These are phyloP conservation scores for Penicillium robsamsonii DNA, from an alignment of 495 filamentous ascomycete species.

Conservation along the genomic window DNA sequence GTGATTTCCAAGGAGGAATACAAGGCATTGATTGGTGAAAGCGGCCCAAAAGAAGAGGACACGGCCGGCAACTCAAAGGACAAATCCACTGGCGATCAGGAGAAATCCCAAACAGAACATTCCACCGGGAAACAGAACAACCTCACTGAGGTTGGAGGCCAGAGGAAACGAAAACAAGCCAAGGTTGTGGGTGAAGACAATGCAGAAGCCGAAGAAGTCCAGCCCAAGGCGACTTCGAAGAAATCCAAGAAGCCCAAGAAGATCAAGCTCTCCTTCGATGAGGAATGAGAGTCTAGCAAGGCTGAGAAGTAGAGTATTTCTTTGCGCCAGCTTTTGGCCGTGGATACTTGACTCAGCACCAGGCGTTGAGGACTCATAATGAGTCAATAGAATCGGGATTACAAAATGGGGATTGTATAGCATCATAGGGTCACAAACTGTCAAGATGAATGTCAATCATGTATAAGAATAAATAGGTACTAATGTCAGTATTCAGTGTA, in stretches of 20 bases:
- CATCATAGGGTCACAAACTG: conserved; percentile 7
- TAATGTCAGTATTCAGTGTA: neutral
- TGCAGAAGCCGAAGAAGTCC: conserved; percentile 20
- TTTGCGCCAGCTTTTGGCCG: neutral
- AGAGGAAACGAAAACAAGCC: conserved; percentile 45
- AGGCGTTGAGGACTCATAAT: conserved; percentile 18
- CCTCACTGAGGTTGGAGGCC: conserved; percentile 43
- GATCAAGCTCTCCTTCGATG: conserved; percentile 47
- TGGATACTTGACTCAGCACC: neutral
- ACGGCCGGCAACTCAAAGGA: conserved; percentile 10
- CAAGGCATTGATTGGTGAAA: conserved; percentile 36
- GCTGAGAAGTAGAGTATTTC: neutral
- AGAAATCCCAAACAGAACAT: conserved; percentile 21
- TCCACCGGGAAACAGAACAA: conserved; percentile 33
- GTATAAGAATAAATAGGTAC: conserved; percentile 1
- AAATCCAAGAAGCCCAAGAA: conserved; percentile 49
- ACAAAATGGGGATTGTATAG: neutral
- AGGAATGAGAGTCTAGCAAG: conserved; percentile 22
- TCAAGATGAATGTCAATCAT: neutral
- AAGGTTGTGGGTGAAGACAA: conserved; percentile 42
- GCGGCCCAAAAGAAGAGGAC: conserved; percentile 20
- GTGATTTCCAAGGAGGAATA: conserved; percentile 51
- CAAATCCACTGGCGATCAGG: conserved; percentile 9
- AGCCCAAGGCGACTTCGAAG: conserved; percentile 25
- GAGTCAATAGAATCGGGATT: conserved; percentile 18